These are phyloP conservation scores for Quercus berberidifolia DNA, from an alignment of 306 rosid species.

Conservation along the genomic window DNA sequence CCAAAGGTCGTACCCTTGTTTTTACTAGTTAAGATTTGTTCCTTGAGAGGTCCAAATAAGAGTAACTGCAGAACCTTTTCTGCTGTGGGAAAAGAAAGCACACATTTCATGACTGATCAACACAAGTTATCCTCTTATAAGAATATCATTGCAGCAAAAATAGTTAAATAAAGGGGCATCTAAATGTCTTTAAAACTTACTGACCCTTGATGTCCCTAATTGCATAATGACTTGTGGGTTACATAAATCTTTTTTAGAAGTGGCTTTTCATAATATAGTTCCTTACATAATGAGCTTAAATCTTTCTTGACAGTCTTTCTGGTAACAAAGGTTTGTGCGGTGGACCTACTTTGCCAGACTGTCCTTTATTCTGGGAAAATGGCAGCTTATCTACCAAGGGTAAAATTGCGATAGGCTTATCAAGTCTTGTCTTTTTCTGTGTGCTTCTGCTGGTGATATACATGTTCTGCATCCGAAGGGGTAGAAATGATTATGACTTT, in stretches of 20 bases:
- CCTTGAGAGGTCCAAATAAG: conserved; percentile 10
- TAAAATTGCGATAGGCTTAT: conserved; percentile 72
- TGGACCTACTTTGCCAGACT: conserved; percentile 64
- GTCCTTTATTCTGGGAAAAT: conserved; percentile 85
- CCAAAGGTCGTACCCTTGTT: background rate
- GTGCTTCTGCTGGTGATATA: conserved; percentile 51
- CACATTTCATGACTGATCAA: conserved; percentile 2
- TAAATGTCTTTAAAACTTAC: too few species aligned
- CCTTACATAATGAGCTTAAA: background rate
- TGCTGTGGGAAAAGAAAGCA: background rate
- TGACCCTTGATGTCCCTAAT: background rate
- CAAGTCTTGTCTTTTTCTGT: conserved; percentile 53
- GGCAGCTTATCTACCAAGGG: conserved; percentile 68
- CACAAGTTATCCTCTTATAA: conserved; percentile 9
- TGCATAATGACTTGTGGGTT: background rate
- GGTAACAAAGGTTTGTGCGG: conserved; percentile 87
- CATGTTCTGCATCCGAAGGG: conserved; percentile 65
- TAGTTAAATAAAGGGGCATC: background rate
- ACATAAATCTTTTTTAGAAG: background rate
- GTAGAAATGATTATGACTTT: conserved; percentile 82
- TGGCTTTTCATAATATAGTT: background rate
- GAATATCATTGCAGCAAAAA: conserved; percentile 3
- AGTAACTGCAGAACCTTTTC: conserved; percentile 13
- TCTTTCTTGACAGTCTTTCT: conserved; percentile 56
- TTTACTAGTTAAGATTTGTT: background rate